Base-by-base conservation (phyloP, 305 asterid species). In the Fraxinus nigra region DNA sequence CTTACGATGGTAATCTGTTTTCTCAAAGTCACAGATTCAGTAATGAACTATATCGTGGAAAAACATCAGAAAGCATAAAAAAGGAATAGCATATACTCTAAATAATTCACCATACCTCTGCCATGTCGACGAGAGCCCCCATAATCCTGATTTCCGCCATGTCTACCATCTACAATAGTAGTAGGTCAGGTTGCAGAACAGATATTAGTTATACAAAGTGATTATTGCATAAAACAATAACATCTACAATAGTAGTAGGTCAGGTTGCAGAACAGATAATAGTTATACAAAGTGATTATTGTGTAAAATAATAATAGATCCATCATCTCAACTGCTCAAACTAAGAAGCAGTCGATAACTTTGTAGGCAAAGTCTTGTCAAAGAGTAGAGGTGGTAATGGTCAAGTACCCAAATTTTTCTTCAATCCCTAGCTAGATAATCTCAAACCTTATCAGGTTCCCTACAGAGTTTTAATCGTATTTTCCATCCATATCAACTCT, bases 61-160 rank as follows among this genome's bases (percentile, higher is more conserved):
- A 59, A 38, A 76, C 81, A 56, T 43, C 43, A 61, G 74, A 13
- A 72, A 81, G 38, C 40, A 14, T 67, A 13, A 28, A 24, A 24
- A 13, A 3, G 35, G 7, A 67, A 26, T 30, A 59, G 65, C 38
- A 20, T 35, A 82, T 20, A 56, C 5, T 54, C 13, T 38, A 83
- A 54, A 7, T 74, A 78, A 10, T 65, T 35, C 22, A 82, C 59
- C 72, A 80, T 88, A 93, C 97, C 98, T 94, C 93, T 91, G 85
- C 98, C 94, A 37, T 88, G 95, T 24, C 97, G 92, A 77, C 89
- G 51, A 85, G 97, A 87, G 80, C 94, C 95, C 67, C 99, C 98
- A 59, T 87, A 89, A 46, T 95, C 93, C 74, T 89, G 93, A 86
- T 89, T 87, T 81, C 96, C 97, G 33, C 91, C 92, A 20, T 89